A percentile compares a stretch with the other conserved stretches of the same genome.
Evolutionary conservation across 257 asterid genomes (phyloP).

Genomic region (Nicotiana tomentosiformis): DNA sequence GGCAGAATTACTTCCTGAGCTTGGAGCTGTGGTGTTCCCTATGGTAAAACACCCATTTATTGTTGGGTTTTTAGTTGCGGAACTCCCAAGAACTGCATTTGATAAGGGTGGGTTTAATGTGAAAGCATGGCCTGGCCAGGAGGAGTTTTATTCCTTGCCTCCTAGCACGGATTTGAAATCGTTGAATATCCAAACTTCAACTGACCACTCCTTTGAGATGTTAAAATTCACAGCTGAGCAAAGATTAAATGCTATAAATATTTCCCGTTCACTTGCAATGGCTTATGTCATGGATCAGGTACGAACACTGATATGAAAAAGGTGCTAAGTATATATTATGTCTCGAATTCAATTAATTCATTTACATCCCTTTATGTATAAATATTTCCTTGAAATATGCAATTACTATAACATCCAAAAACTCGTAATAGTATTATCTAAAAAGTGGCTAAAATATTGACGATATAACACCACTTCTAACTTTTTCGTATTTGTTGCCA

Average conservation of each 20-base stretch:
- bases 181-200: constrained; percentile 31
- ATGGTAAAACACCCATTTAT: constrained; percentile 90
- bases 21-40: constrained; percentile 85
- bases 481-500: neutral
- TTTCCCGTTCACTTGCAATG: constrained; percentile 75
- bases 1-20: constrained; percentile 80
- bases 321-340: neutral
- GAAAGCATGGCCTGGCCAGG: constrained; percentile 30
- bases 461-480: neutral
- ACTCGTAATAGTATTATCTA: neutral
- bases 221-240: constrained; percentile 54
- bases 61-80: constrained; percentile 94
- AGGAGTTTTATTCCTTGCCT: constrained; percentile 39
- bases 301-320: constrained; percentile 6
- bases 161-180: constrained; percentile 32
- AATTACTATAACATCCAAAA: neutral
- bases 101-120: constrained; percentile 38
- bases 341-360: neutral
- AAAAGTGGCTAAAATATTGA: neutral
- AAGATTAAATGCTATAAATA: constrained; percentile 63
- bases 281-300: constrained; percentile 99
- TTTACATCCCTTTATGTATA: neutral
- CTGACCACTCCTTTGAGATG: constrained; percentile 38
- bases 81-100: constrained; percentile 47
- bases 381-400: neutral